Evolutionary conservation across 352 stramenopile genomes (phyloP), one percentile per base, ranked within the genome.

Genomic region (Pythium utonaiense): DNA sequence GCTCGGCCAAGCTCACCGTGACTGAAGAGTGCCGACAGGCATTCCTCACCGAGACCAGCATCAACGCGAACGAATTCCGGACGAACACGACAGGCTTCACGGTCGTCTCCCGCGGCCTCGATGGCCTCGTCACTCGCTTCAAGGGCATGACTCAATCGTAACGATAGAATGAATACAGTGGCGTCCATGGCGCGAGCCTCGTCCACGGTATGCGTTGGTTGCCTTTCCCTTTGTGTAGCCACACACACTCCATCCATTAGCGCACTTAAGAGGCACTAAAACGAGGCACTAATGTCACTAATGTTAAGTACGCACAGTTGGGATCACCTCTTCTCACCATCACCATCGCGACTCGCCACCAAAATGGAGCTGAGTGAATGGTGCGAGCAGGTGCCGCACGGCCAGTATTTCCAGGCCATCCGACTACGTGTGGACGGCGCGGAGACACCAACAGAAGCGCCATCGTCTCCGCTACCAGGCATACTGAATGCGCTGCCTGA

Each of bases 31-130:
- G 80, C 36, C 70, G 75, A 6, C 68, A 73, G 9, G 71, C 73
- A 30, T 73, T 90, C 25, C 54, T 75, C 51, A 69, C 65, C 5
- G 73, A 86, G 53, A 87, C 80, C 9, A 86, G 75, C 47, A 80
- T 88, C 48, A 74, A 76, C 42, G 74, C 75, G 38, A 70, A 77
- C 24, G 74, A 87, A 53, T 88, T 90, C 36, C 65, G 69, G 19
- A 73, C 73, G 2, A 57, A 65, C 40, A 69, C 71, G 0, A 69
- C 66, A 24, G 78, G 80, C 14, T 88, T 90, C 60, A 80, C 77
- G 3, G 74, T 90, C 27, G 77, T 90, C 28, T 86, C 80, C 17
- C 70, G 75, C 33, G 80, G 80, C 2, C 54, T 61, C 2, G 62
- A 86, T 58, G 80, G 80, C 31, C 63, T 64, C n/a, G 65, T 88